Conservation (phyloP, 2,329 filamentous ascomycete species). For the Gliomastix tumulicola region DNA sequence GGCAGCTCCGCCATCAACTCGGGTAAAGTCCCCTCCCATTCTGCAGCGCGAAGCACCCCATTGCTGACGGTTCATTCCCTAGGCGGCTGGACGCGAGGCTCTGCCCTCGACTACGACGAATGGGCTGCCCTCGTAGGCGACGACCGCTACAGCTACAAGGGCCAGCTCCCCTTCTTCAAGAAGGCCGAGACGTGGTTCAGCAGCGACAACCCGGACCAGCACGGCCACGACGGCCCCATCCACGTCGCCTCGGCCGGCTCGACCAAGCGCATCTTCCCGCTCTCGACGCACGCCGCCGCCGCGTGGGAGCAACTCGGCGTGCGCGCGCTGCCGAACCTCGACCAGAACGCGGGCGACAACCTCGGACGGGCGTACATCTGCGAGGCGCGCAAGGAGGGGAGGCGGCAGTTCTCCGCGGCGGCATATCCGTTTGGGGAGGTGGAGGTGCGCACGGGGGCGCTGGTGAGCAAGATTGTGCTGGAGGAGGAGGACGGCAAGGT, state of each 20-base stretch:
- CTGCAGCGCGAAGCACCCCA: not conserved
- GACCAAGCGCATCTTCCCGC: constrained; percentile 25
- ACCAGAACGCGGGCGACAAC: constrained; percentile 18
- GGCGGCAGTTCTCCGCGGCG: constrained; percentile 12
- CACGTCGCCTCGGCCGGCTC: constrained; percentile 18
- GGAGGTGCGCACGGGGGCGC: constrained; percentile 13
- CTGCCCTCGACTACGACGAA: constrained; percentile 33
- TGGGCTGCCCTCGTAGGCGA: constrained; percentile 29
- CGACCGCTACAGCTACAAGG: constrained; percentile 34
- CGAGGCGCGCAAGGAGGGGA: constrained; percentile 15
- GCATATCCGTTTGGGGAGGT: constrained; percentile 15
- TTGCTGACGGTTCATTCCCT: not conserved
- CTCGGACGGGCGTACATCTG: constrained; percentile 22
- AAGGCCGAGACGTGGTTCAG: constrained; percentile 26
- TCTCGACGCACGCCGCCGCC: constrained; percentile 22
- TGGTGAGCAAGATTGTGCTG: constrained; percentile 12
- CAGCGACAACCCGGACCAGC: constrained; percentile 20
- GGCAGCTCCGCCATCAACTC: constrained; percentile 33
- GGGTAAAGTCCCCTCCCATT: constrained; percentile 7
- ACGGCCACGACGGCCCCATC: constrained; percentile 29
- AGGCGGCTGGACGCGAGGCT: constrained; percentile 34
- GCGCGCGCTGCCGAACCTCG: constrained; percentile 12
- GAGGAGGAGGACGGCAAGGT: constrained; percentile 2
- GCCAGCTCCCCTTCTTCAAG: constrained; percentile 36
- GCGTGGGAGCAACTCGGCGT: constrained; percentile 34